Base-by-base conservation (phyloP, 176 grass and related monocot genomes). In the Chloris gayana region DNA sequence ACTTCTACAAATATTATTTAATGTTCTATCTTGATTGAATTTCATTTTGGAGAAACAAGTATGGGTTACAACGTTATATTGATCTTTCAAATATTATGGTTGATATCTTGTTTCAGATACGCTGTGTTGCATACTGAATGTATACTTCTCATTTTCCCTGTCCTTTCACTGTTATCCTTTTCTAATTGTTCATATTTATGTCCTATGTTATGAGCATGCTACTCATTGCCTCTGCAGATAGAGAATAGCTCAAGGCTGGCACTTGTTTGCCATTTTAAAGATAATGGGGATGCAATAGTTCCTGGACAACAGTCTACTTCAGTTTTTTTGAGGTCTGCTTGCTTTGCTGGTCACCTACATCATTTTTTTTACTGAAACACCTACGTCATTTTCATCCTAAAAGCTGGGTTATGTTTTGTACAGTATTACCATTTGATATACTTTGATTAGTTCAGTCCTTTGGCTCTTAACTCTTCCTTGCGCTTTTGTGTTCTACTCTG, bases 191-290 rank as follows among this genome's bases (percentile, higher is more conserved):
- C 35, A 77, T 42, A 26, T 44, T 44, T 41, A 9, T 77, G 6
- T 35, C 78, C 57, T 34, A 27, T 79, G 37, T 14, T 80, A 84
- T 78, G 58, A 60, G n/a, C 68, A 83, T 85, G 58, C 79, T 85
- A 65, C 66, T 27, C 33, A 49, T 69, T 84, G 61, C 76, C 77
- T 85, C 78, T 82, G 88, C 93, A 96, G 93, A 88, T 96, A 80
- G 82, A 90, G 68, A 96, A 96, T 12, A 74, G 87, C 59, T 88
- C 93, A 84, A 91, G 90, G 88, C 50, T 96, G 74, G 69, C 84
- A 78, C 87, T 96, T 83, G 82, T 90, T 78, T 96, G 93, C 64
- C 79, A 90, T 90, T 92, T 92, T 76, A 77, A 86, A 85, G 89
- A 87, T 83, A 77, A 75, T 66, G 87, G 84, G 75, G 89, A 96